Conservation (phyloP, 2,329 filamentous ascomycete genomes). For the Colletotrichum noveboracense region DNA sequence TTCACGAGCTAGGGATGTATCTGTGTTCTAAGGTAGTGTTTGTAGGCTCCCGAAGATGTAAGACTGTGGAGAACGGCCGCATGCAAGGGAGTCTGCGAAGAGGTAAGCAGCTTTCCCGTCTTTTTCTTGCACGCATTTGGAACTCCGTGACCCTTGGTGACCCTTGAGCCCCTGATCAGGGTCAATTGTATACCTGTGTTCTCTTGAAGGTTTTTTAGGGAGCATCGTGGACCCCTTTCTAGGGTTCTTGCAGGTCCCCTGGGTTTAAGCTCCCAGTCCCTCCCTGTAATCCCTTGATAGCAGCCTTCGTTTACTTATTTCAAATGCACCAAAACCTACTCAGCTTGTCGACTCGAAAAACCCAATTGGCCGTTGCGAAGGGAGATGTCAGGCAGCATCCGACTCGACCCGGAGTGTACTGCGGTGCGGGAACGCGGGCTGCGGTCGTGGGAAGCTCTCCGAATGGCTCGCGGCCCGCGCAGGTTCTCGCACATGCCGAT, state of each 20-base stretch:
- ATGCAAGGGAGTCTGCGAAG: conserved; percentile 8
- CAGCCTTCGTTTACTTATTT: neutral
- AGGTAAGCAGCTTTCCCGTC: neutral
- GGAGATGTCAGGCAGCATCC: neutral
- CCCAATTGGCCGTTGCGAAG: neutral
- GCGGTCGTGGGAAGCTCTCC: neutral
- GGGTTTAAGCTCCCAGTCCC: neutral
- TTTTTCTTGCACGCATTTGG: neutral
- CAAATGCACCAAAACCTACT: neutral
- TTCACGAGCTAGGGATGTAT: conserved; percentile 1
- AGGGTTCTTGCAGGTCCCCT: neutral
- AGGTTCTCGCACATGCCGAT: neutral
- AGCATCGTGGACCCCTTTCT: neutral
- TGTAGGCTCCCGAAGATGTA: neutral
- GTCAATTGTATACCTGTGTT: neutral
- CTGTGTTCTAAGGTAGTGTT: neutral
- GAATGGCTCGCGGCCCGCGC: neutral
- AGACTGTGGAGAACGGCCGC: neutral
- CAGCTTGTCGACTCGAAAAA: neutral
- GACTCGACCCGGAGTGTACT: neutral
- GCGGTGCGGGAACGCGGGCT: neutral
- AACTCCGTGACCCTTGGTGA: neutral
- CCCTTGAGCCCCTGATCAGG: neutral
- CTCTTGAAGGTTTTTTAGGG: neutral
- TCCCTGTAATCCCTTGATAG: neutral